These are phyloP conservation scores for Yamadazyma sp. DNA, from an alignment of 1,139 yeast genomes.

Conservation along the genomic window DNA sequence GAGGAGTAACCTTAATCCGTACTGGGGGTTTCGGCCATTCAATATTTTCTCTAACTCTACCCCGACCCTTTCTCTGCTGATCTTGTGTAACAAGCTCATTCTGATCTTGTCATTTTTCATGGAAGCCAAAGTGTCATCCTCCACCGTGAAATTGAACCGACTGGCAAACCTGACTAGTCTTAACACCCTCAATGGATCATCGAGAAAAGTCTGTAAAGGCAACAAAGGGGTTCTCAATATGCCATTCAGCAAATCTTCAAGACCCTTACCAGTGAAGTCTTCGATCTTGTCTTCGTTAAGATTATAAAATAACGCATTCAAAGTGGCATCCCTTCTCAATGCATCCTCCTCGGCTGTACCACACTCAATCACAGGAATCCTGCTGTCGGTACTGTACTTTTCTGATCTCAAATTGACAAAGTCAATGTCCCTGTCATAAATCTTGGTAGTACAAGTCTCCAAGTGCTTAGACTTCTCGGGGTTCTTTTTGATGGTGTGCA, in stretches of 20 bases:
- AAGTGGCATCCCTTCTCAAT: constrained; percentile 87
- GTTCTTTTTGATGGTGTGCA: constrained; percentile 85
- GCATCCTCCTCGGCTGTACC: constrained; percentile 96
- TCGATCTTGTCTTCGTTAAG: constrained; percentile 67
- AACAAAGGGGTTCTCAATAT: constrained; percentile 83
- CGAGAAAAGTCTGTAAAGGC: constrained; percentile 81
- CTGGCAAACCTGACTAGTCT: constrained; percentile 85
- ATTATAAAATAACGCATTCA: constrained; percentile 88
- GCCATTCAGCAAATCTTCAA: constrained; percentile 68
- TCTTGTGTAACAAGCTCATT: constrained; percentile 63
- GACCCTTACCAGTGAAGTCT: constrained; percentile 78
- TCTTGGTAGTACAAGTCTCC: constrained; percentile 91
- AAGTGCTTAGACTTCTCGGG: constrained; percentile 95
- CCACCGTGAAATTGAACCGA: constrained; percentile 69
- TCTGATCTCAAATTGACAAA: constrained; percentile 90
- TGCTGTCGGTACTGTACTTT: constrained; percentile 73
- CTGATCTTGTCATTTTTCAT: constrained; percentile 65
- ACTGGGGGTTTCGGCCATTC: constrained; percentile 58
- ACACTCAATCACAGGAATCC: constrained; percentile 74
- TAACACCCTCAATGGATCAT: constrained; percentile 89
- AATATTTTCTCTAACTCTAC: constrained; percentile 78
- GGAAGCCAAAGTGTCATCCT: constrained; percentile 56
- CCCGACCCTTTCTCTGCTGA: constrained; percentile 89
- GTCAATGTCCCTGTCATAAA: constrained; percentile 81
- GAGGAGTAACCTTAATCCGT: constrained; percentile 63